Evolutionary conservation across 352 stramenopile genomes (phyloP), one percentile per base, ranked within the genome.

Genomic region (Sclerospora graminicola): DNA sequence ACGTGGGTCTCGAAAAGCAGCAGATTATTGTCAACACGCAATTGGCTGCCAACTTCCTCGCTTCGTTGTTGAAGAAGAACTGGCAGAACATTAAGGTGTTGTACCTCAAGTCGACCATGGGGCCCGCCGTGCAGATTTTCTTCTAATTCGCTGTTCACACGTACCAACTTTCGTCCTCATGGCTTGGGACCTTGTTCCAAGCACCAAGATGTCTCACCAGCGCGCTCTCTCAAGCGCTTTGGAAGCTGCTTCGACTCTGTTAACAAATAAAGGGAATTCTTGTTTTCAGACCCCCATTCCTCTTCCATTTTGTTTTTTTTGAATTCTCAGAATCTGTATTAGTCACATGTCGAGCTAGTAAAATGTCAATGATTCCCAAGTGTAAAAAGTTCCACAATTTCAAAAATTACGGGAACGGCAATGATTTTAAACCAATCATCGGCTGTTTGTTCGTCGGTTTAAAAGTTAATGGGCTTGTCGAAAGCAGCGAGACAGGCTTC

Each of bases 31-130:
- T 97, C 45, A 99, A 99, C 88, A 97, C 96, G 31, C 89, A 98
- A 69, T 68, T 99, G 51, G 88, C 95, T 53, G 84, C 95, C 44
- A 99, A 99, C 91, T 99, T 99, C 69, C 71, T 99, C 35, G 96
- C 95, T 11, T 98, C 90, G 60, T 80, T 99, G 42, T 76, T 99
- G 5, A 99, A 99, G 91, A 99, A 99, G 90, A 96, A 99, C 81
- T 99, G 97, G 97, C 97, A 99, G 74, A 99, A 99, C 84, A 98
- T 99, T 83, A 98, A 98, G 68, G 87, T 97, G 53, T 87, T 99
- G 48, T 99, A 98, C 89, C 87, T 99, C 61, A 99, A 99, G 92
- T 94, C 69, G 48, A 98, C 96, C 55, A 99, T 99, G 97, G 96
- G 97, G 45, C 96, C 96, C 44, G 62, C 91, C 35, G 74, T 95